Evolutionary conservation across 2,329 filamentous ascomycete species (phyloP).

Genomic region (Trichophyton simii): DNA sequence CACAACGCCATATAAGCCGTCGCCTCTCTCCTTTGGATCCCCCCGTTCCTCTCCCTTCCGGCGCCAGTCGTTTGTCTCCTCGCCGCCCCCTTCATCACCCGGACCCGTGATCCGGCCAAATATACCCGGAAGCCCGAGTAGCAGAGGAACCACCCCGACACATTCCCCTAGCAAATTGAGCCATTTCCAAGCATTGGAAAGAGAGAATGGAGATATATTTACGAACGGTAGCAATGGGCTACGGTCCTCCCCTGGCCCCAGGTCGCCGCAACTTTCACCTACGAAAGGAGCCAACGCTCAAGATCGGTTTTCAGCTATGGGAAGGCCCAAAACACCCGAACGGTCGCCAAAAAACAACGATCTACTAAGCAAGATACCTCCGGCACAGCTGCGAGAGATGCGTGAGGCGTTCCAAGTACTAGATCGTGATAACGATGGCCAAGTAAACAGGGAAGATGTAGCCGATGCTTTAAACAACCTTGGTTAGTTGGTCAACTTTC

Average conservation of each 20-base stretch:
- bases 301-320: constrained; percentile 19
- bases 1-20: constrained; percentile 54
- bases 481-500: constrained; percentile 38
- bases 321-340: constrained; percentile 17
- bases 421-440: constrained; percentile 75
- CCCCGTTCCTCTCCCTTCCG: constrained; percentile 58
- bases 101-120: constrained; percentile 36
- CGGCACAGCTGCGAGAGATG: constrained; percentile 72
- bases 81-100: constrained; percentile 48
- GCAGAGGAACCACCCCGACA: constrained; percentile 31
- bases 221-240: constrained; percentile 18
- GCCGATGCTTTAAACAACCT: constrained; percentile 77
- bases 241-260: constrained; percentile 25
- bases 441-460: constrained; percentile 70
- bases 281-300: constrained; percentile 24
- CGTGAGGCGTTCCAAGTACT: constrained; percentile 89
- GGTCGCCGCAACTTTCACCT: constrained; percentile 30
- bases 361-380: constrained; percentile 42
- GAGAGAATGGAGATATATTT: constrained; percentile 30
- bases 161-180: constrained; percentile 37
- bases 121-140: constrained; percentile 37
- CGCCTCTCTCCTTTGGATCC: constrained; percentile 58
- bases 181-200: constrained; percentile 34
- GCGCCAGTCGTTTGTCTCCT: constrained; percentile 41
- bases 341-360: constrained; percentile 16